Evolutionary conservation across 306 rosid genomes (phyloP), one percentile per base, ranked within the genome.

Genomic region (Begonia peltatifolia): DNA sequence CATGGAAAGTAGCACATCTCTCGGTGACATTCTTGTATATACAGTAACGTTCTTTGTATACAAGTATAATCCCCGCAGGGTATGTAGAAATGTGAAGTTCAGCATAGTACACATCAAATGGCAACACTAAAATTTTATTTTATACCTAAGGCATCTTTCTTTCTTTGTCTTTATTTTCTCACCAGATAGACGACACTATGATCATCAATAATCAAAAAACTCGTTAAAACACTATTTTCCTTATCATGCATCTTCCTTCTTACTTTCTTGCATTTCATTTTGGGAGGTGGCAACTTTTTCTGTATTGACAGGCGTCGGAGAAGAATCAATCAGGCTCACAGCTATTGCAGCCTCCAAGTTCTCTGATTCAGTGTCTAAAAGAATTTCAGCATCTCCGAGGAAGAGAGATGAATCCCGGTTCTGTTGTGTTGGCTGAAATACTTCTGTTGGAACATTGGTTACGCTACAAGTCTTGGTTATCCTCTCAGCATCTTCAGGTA

Each of bases 401-500:
- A 17, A 17, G 18, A 17, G 18, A 17, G 1, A 17, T 17, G 18
- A 17, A 17, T 17, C 1, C 18, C 18, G 18, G 56, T 86, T 83
- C 30, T 57, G 79, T 52, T 65, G 80, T 43, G 55, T 61, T 60
- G 43, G 72, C 25, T 61, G 60, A 13, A 46, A 52, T 64, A 67
- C 61, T 68, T 61, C 78, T 15, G 73, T 69, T 5, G 84, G 78
- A 55, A 74, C 81, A 70, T 71, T 86, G 15, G 79, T 70, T 14
- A 82, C 64, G 79, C 79, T 83, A 74, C 94, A 78, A 54, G 99
- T 83, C 72, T 86, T 92, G 23, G 79, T 86, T 63, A 92, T 83
- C 64, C 96, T 77, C 62, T 92, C 94, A 6, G 99, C 99, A 59
- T 92, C 99, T 66, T 86, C 99, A 3, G 96, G 99, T 38, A 74